These are phyloP conservation scores for Candida tibetensis DNA, from an alignment of 805 yeast genomes.

Conservation along the genomic window DNA sequence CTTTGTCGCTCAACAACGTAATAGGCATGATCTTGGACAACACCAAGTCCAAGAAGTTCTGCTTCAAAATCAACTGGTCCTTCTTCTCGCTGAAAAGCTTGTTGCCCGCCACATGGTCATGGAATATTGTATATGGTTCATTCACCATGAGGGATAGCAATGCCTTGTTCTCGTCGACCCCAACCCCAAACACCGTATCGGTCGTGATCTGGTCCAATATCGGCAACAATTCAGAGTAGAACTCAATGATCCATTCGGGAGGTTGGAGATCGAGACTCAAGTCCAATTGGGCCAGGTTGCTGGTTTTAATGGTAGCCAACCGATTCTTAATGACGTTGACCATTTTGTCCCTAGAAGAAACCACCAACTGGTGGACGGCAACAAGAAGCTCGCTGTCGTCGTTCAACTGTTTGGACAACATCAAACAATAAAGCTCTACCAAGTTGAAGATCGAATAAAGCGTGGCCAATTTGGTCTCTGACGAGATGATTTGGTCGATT, in stretches of 20 bases:
- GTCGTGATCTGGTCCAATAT: slow-evolving; percentile 46
- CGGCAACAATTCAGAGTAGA: slow-evolving; percentile 57
- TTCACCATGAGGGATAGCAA: slow-evolving; percentile 45
- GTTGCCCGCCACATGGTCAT: slow-evolving; percentile 29
- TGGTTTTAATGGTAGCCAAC: slow-evolving; percentile 30
- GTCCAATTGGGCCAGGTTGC: slow-evolving; percentile 40
- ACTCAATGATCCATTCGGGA: slow-evolving; percentile 81
- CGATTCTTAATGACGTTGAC: slow-evolving; percentile 24
- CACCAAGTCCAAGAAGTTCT: slow-evolving; percentile 62
- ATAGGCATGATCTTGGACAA: slow-evolving; percentile 51
- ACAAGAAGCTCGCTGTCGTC: slow-evolving; percentile 18
- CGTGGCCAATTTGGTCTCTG: slow-evolving; percentile 56
- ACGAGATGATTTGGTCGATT: slow-evolving; percentile 64
- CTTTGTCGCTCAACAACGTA: slow-evolving; percentile 37
- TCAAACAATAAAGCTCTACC: slow-evolving; percentile 64
- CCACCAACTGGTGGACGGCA: slow-evolving; percentile 23
- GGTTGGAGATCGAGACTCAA: slow-evolving; percentile 60
- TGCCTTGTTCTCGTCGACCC: slow-evolving; percentile 28
- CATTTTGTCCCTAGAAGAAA: slow-evolving; percentile 26
- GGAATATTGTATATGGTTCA: slow-evolving; percentile 43
- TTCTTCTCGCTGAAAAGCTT: slow-evolving; percentile 25
- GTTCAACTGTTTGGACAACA: slow-evolving; percentile 52
- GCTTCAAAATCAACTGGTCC: slow-evolving; percentile 44
- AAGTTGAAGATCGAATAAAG: slow-evolving; percentile 61
- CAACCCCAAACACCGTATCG: slow-evolving; percentile 24